Percentiles rank a stretch among this genome's conserved stretches.
phyloP scores from a whole-genome alignment of 345 rosid genomes.

The Abelmoschus esculentus region DNA sequence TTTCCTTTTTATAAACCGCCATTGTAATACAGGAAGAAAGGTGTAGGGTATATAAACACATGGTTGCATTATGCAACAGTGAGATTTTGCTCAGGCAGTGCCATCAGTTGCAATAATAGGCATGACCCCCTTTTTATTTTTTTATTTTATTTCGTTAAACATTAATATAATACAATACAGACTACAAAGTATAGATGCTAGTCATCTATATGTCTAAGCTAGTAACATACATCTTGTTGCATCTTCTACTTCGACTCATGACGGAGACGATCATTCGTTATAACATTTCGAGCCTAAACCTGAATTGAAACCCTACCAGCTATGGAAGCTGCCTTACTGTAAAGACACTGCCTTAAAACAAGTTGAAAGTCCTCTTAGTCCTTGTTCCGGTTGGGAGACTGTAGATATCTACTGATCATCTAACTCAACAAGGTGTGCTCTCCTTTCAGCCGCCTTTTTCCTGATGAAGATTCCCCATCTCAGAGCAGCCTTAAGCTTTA shows the following conservation, averaged over 20 bases:
- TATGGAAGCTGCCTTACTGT: constrained; percentile 2
- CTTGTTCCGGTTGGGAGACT: no score
- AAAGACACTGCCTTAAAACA: constrained; percentile 4
- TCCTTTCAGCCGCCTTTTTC: constrained; percentile 90
- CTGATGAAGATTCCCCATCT: constrained; percentile 96
- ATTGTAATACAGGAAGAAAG: not conserved
- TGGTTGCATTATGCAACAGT: not conserved
- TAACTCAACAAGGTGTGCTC: constrained; percentile 79
- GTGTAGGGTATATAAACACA: not conserved
- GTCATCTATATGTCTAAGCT: not conserved
- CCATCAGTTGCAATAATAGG: not conserved
- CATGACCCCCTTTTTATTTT: no score
- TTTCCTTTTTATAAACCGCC: not conserved
- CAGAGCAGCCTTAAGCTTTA: constrained; percentile 97
- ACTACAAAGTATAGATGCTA: not conserved
- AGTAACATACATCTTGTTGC: not conserved
- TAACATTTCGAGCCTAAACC: not conserved
- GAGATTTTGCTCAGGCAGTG: not conserved
- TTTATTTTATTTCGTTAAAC: not conserved
- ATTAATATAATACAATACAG: not conserved
- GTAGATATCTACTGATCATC: constrained; percentile 32
- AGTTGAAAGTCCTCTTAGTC: not conserved
- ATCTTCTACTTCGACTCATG: not conserved
- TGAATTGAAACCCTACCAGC: not conserved
- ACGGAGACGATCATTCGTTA: not conserved